Evolutionary conservation across 179 eudicot genomes (phyloP).

Genomic region (Silene noctiflora): DNA sequence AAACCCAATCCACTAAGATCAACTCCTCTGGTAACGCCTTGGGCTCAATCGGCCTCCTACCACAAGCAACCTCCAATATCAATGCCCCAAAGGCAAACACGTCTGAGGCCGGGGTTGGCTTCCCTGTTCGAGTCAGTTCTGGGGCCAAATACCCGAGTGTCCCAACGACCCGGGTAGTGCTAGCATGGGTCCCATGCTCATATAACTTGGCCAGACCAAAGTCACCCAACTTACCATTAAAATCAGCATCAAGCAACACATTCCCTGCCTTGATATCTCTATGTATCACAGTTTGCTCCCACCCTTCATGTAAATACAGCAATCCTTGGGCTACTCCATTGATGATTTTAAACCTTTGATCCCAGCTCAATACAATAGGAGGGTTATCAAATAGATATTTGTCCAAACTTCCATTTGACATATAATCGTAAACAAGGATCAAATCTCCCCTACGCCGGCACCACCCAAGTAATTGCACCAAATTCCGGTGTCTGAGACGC

Average conservation of each 20-base stretch:
- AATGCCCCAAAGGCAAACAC: constrained; percentile 77
- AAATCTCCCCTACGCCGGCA: constrained; percentile 49
- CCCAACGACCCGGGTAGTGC: constrained; percentile 64
- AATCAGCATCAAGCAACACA: constrained; percentile 47
- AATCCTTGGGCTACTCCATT: constrained; percentile 73
- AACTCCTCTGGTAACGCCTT: constrained; percentile 58
- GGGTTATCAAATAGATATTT: constrained; percentile 46
- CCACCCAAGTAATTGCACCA: constrained; percentile 63
- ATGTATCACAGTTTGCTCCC: constrained; percentile 81
- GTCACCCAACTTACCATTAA: constrained; percentile 47
- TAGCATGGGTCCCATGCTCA: constrained; percentile 48
- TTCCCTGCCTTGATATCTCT: constrained; percentile 72
- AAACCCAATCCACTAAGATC: constrained; percentile 65
- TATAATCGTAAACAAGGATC: constrained; percentile 68
- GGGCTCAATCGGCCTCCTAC: constrained; percentile 64
- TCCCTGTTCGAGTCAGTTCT: constrained; percentile 68
- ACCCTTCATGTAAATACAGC: constrained; percentile 67
- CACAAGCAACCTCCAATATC: constrained; percentile 70
- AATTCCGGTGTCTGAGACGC: constrained; percentile 54
- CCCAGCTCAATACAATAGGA: constrained; percentile 46
- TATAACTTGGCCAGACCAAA: constrained; percentile 57
- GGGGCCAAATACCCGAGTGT: constrained; percentile 83
- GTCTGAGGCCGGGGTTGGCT: constrained; percentile 64
- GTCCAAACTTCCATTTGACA: constrained; percentile 79
- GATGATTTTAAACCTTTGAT: constrained; percentile 57